phyloP scores from a whole-genome alignment of 176 grass and related monocot genomes.

The Pharus latifolius region DNA sequence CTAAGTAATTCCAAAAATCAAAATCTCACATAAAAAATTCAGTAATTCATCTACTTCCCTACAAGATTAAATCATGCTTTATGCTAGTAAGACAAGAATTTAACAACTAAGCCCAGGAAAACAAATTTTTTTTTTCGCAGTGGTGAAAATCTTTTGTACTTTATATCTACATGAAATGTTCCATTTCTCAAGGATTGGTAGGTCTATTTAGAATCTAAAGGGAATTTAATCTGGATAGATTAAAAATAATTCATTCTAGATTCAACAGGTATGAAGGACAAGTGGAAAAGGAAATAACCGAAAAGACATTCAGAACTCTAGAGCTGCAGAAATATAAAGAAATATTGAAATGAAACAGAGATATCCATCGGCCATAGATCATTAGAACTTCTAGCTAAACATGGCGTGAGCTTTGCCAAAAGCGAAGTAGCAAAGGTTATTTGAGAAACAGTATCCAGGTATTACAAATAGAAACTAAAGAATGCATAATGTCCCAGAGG shows the following conservation, averaged over 20 bases:
- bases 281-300: background rate
- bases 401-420: no score
- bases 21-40: background rate
- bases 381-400: no score
- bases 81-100: background rate
- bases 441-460: background rate
- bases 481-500: no score
- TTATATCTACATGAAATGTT: background rate
- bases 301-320: background rate
- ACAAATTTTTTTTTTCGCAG: background rate
- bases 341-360: no score
- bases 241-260: no score
- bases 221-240: background rate
- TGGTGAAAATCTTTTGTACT: background rate
- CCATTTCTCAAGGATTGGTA: background rate
- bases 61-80: background rate
- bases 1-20: background rate
- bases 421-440: background rate
- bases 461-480: background rate
- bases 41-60: no score
- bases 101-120: background rate
- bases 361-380: no score
- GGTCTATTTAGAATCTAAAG: background rate
- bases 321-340: background rate
- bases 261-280: no score